Base-by-base conservation (phyloP, 495 filamentous ascomycete genomes). In the Podospora appendiculata region DNA sequence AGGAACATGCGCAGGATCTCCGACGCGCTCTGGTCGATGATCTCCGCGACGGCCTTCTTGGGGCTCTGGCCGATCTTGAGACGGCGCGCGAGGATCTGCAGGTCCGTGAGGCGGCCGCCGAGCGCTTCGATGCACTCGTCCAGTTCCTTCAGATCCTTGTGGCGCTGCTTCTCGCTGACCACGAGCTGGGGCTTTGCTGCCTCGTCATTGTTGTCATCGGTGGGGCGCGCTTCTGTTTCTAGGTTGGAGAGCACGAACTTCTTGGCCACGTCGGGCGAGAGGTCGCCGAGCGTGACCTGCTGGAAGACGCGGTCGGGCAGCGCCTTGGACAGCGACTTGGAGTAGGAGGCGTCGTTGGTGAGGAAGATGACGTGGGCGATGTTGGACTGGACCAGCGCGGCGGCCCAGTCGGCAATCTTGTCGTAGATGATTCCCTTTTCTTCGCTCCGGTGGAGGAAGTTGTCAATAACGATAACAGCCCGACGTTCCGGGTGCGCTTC, bases 311-410 rank as follows among this genome's bases (percentile, higher is more conserved):
- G 84, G 60, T 95, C 92, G 0, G 93, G 93, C 13, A 98, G 76
- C 0, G 89, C 84, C 66, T 88, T 92, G 61, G 86, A 84, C 2
- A 98, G 76, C 7, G 88, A 85, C 59, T 98, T 98, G 12, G 86
- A 82, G 67, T 87, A 96, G 3, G 90, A 88, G 3, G 89, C 79
- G 55, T 98, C 94, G 56, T 87, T 88, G 0, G 92, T 95, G n/a
- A 98, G 77, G 73, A 97, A 96, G 44, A 98, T 86, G 55, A 98
- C 92, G 66, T 97, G 93, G 3, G 93, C 94, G 41, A 95, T 79
- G 56, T 96, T 96, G n/a, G 81, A 78, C 4, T 87, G 84, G 0
- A 90, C 89, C n/a, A 97, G 72, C 0, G 81, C 76, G 4, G 94
- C 89, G 3, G 92, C 90, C 88, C 90, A 97, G 60, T 96, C 88